These are phyloP conservation scores for Leptographium lundbergii DNA, from an alignment of 2,329 filamentous ascomycete genomes.

Conservation along the genomic window DNA sequence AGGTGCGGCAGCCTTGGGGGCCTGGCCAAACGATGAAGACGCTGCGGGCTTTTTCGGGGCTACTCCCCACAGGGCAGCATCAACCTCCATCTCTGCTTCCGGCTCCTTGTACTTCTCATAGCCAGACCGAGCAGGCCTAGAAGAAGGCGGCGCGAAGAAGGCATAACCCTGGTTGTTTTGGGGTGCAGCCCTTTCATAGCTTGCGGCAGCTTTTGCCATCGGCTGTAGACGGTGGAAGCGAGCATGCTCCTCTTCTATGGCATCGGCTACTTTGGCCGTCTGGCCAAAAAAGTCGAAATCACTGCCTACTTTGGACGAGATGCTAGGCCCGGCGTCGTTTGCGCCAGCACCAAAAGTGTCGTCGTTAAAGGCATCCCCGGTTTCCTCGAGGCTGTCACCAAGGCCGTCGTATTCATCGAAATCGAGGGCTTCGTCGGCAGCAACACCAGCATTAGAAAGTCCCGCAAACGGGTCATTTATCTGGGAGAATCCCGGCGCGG, in stretches of 20 bases:
- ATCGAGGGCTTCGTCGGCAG: constrained; percentile 46
- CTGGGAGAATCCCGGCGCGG: constrained; percentile 71
- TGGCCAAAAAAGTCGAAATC: constrained; percentile 97
- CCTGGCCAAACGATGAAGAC: constrained; percentile 9
- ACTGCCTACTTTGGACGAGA: constrained; percentile 53
- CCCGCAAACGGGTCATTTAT: constrained; percentile 77
- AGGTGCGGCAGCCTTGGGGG: constrained; percentile 20
- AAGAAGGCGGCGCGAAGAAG: constrained; percentile 6
- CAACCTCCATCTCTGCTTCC: constrained; percentile 81
- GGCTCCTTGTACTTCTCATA: constrained; percentile 89
- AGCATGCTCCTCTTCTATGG: constrained; percentile 82
- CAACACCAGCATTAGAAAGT: constrained; percentile 53
- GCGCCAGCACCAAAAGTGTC: constrained; percentile 64
- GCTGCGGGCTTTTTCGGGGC: constrained; percentile 42
- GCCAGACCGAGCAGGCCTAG: constrained; percentile 59
- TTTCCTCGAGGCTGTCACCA: constrained; percentile 80
- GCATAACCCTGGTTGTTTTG: constrained; percentile 13
- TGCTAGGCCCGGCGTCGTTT: constrained; percentile 18
- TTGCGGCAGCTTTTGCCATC: constrained; percentile 27
- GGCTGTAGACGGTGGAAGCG: constrained; percentile 68
- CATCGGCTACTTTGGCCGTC: constrained; percentile 75
- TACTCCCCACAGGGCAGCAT: constrained; percentile 85
- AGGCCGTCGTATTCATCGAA: constrained; percentile 97
- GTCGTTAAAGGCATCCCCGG: constrained; percentile 89
- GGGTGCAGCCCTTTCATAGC: constrained; percentile 4